Conservation (phyloP, 768 basidiomycete species). For the Mycena haematopus region DNA sequence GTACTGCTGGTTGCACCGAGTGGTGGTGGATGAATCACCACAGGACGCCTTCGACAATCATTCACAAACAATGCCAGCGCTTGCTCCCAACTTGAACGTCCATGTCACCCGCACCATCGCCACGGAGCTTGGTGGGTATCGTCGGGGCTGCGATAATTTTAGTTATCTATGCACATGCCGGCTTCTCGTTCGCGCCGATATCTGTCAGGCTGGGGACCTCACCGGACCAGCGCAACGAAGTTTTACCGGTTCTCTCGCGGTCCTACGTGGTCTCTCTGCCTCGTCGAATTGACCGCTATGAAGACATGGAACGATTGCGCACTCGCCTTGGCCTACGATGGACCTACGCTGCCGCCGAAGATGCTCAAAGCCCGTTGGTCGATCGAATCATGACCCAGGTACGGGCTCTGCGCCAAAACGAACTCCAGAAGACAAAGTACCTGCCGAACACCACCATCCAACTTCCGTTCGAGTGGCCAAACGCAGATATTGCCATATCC, state of each 20-base stretch:
- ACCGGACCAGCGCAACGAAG: neutral
- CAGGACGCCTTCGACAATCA: neutral
- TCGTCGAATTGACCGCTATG: slow-evolving; percentile 57
- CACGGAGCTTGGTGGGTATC: neutral
- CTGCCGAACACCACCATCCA: slow-evolving; percentile 9
- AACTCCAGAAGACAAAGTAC: neutral
- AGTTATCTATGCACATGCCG: neutral
- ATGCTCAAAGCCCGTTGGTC: slow-evolving; percentile 15
- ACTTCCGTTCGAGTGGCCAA: slow-evolving; percentile 42
- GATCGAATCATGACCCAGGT: slow-evolving; percentile 16
- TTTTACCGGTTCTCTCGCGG: slow-evolving; percentile 45
- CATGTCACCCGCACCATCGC: neutral
- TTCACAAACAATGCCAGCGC: neutral
- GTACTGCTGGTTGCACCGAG: no score
- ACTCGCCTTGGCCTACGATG: neutral
- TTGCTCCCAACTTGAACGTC: no score
- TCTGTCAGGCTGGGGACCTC: neutral
- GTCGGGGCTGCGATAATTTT: neutral
- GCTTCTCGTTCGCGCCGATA: neutral
- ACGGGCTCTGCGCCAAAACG: slow-evolving; percentile 17
- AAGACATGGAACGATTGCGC: slow-evolving; percentile 54
- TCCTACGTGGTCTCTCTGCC: slow-evolving; percentile 70
- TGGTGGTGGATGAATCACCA: neutral
- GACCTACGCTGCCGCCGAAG: slow-evolving; percentile 2
- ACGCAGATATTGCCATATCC: neutral